These are phyloP conservation scores for Vigna angularis DNA, from an alignment of 306 rosid genomes.

Conservation along the genomic window DNA sequence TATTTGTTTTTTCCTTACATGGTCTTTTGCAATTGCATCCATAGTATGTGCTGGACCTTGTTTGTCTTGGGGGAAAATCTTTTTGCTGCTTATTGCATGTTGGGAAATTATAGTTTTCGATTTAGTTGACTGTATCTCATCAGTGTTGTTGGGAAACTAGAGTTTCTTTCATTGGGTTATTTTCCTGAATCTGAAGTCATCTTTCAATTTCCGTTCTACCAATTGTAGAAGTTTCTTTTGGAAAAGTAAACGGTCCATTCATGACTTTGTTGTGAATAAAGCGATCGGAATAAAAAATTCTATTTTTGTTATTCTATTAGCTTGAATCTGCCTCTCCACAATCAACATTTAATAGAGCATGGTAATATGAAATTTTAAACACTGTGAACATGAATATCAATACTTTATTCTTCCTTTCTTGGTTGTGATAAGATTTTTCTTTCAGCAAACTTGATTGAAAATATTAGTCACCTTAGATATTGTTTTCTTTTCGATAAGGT, in stretches of 20 bases:
- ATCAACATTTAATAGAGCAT: neutral
- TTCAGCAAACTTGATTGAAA: neutral
- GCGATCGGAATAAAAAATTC: neutral
- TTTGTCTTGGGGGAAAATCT: conserved; percentile 15
- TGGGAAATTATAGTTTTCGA: conserved; percentile 12
- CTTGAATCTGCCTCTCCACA: conserved; percentile 2
- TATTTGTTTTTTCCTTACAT: neutral
- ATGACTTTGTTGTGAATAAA: conserved; percentile 13
- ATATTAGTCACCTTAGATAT: conserved; percentile 11
- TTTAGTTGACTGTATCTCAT: neutral
- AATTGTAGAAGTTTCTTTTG: neutral
- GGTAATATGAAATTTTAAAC: neutral
- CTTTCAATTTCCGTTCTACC: neutral
- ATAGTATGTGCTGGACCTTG: neutral
- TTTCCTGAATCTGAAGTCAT: conserved; percentile 23
- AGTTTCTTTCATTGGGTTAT: neutral
- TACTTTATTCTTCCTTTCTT: neutral
- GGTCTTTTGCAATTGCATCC: neutral
- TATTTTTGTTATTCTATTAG: conserved; percentile 2
- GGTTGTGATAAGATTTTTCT: neutral
- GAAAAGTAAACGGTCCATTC: neutral
- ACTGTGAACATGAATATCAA: conserved; percentile 5
- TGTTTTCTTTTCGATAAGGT: conserved; percentile 9
- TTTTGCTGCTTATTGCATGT: conserved; percentile 24
- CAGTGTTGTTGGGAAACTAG: too few relatives aligned